Evolutionary conservation across 768 basidiomycete genomes (phyloP).

Genomic region (Dictyophora rubrovolvata): DNA sequence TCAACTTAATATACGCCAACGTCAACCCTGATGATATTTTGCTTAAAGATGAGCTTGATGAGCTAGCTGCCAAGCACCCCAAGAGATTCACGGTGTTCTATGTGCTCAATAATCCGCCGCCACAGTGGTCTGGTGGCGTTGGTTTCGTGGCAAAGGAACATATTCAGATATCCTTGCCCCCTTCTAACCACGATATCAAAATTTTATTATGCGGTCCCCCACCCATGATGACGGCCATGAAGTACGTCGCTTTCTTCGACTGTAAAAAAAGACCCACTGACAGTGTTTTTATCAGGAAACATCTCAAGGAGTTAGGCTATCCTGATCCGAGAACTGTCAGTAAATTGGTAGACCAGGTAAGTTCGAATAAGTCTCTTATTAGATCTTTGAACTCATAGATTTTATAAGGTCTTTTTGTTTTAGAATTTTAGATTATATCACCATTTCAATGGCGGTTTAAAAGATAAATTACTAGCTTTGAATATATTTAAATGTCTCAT

Average conservation of each 20-base stretch:
- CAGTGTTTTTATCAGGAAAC: constrained; percentile 45
- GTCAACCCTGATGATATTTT: constrained; percentile 90
- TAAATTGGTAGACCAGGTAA: constrained; percentile 84
- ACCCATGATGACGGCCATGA: constrained; percentile 73
- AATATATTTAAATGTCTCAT: neutral
- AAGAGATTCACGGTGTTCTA: constrained; percentile 73
- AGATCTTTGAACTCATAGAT: constrained; percentile 10
- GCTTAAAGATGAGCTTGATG: constrained; percentile 78
- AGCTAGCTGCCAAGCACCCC: constrained; percentile 52
- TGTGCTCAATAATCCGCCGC: constrained; percentile 91
- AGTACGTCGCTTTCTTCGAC: constrained; percentile 33
- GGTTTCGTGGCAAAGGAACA: constrained; percentile 94
- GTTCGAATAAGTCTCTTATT: neutral
- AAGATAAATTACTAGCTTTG: neutral
- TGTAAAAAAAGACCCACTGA: constrained; percentile 5
- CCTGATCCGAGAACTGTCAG: constrained; percentile 81
- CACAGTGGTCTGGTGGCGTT: constrained; percentile 75
- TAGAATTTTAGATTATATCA: constrained; percentile 12
- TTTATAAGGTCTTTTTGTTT: constrained; percentile 32
- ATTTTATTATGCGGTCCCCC: constrained; percentile 82
- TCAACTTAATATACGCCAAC: constrained; percentile 94
- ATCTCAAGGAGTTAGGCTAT: constrained; percentile 80
- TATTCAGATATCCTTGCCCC: constrained; percentile 74
- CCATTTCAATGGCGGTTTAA: neutral
- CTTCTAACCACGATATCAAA: constrained; percentile 56